Evolutionary conservation across 2,329 filamentous ascomycete species (phyloP), one percentile per base, ranked within the genome.

Genomic region (Dactylellina parvicollis): DNA sequence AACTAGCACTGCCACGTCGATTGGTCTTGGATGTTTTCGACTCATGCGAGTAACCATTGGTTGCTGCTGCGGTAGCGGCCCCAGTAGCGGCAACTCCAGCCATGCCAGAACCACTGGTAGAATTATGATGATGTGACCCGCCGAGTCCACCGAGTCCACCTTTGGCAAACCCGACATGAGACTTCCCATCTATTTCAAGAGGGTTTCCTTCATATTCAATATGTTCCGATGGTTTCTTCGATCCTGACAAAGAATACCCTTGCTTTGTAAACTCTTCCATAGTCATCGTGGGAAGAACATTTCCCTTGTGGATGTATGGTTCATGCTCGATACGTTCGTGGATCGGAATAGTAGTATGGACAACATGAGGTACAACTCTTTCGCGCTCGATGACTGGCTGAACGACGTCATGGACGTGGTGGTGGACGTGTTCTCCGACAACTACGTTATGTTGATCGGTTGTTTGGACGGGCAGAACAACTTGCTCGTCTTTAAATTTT

Each of bases 361-460:
- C 83, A 2, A 92, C 85, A 14, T 86, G 84, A 1, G 88, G 88
- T 75, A 90, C 86, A 26, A 91, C 82, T 0, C 85, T 87, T 76
- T 91, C 87, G 79, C 90, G 90, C 55, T 92, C 83, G 34, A 92
- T 83, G 0, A 92, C 85, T 0, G 89, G 89, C 79, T 92, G 88
- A 50, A 92, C 85, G 28, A 86, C 87, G 79, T 91, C 88, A 75
- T 90, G 87, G 2, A 90, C 84, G 60, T 86, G 86, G 79, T 89
- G 87, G 79, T 89, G 87, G 16, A 88, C 82, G 77, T 89, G 87
- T 81, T 89, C 87, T 57, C 86, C 87, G 34, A 83, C 83, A 46
- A 89, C 81, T 2, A 82, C 80, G 3, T 85, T 83, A 2, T 81
- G 49, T 5, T 62, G 49, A 18, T 28, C 61, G 18, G 60, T 61